Conservation (phyloP, 805 yeast species). For the Candida sonorensis region DNA sequence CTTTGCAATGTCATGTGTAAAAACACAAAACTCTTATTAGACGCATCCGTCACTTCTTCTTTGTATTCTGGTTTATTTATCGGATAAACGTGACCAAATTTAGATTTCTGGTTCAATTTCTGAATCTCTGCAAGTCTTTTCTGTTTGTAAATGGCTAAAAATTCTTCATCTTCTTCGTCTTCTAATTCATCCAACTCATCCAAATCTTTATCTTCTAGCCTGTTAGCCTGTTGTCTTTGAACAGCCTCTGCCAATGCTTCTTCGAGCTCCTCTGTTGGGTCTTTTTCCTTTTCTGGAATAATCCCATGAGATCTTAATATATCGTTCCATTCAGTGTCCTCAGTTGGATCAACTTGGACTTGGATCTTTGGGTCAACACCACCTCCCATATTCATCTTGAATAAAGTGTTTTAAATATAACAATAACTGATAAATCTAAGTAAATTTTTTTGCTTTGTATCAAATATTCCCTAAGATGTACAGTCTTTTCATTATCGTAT, state of each 20-base stretch:
- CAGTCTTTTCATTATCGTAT: too few species aligned
- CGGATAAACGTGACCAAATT: constrained; percentile 71
- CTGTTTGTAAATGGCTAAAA: constrained; percentile 66
- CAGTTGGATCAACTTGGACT: constrained; percentile 88
- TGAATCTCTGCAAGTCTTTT: constrained; percentile 73
- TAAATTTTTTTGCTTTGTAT: too few species aligned
- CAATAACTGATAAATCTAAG: too few species aligned
- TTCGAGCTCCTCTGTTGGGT: constrained; percentile 82
- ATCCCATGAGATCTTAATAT: constrained; percentile 84
- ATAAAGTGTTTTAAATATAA: too few species aligned
- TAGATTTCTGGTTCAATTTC: constrained; percentile 45
- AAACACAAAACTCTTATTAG: constrained; percentile 57
- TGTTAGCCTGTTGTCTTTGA: constrained; percentile 68
- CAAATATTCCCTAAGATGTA: too few species aligned
- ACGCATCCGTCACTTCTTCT: constrained; percentile 77
- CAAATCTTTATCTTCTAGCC: constrained; percentile 69
- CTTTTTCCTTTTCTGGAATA: constrained; percentile 85
- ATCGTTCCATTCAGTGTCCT: constrained; percentile 99
- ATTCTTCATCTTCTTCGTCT: constrained; percentile 91
- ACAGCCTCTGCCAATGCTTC: constrained; percentile 83
- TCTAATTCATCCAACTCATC: constrained; percentile 84
- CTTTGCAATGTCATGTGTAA: constrained; percentile 71
- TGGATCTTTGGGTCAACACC: constrained; percentile 52
- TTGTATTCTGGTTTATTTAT: constrained; percentile 85
- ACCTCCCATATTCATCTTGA: constrained; percentile 4